These are phyloP conservation scores for Xylaria scruposa DNA, from an alignment of 495 filamentous ascomycete species.

Conservation along the genomic window DNA sequence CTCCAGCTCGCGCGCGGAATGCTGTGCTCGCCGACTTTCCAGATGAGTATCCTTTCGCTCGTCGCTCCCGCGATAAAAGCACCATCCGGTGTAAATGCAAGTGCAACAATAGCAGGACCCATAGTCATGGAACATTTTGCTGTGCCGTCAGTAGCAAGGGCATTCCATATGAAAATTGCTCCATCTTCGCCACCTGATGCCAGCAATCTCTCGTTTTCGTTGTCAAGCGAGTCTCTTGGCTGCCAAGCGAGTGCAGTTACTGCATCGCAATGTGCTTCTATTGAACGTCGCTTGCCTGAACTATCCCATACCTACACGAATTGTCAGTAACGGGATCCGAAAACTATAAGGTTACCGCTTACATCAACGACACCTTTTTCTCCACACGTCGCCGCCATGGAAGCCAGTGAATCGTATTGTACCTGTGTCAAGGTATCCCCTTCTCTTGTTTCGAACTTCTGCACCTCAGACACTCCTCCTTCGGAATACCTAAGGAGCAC, in stretches of 20 bases:
- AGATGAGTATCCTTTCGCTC: constrained; percentile 68
- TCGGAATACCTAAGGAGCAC: constrained; percentile 47
- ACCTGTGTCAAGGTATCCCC: constrained; percentile 54
- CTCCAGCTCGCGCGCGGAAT: constrained; percentile 71
- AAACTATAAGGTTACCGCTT: constrained; percentile 33
- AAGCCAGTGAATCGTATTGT: constrained; percentile 54
- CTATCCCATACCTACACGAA: constrained; percentile 57
- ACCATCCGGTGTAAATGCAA: constrained; percentile 76
- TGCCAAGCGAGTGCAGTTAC: constrained; percentile 61
- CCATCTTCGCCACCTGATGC: constrained; percentile 66
- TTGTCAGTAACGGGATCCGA: constrained; percentile 27
- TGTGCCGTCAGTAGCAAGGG: constrained; percentile 59
- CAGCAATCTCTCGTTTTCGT: constrained; percentile 56
- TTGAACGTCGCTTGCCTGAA: constrained; percentile 50
- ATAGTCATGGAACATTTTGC: constrained; percentile 65
- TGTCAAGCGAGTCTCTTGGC: constrained; percentile 42
- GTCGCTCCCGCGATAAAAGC: constrained; percentile 73
- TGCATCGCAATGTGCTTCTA: constrained; percentile 56
- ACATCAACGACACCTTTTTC: constrained; percentile 61
- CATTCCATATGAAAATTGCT: constrained; percentile 73
- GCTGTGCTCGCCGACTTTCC: constrained; percentile 71
- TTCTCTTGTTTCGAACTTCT: constrained; percentile 49
- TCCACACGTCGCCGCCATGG: constrained; percentile 55
- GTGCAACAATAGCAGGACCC: constrained; percentile 62
- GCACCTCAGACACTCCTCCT: constrained; percentile 45